phyloP scores from a whole-genome alignment of 306 rosid genomes.

The Cucurbita pepo region DNA sequence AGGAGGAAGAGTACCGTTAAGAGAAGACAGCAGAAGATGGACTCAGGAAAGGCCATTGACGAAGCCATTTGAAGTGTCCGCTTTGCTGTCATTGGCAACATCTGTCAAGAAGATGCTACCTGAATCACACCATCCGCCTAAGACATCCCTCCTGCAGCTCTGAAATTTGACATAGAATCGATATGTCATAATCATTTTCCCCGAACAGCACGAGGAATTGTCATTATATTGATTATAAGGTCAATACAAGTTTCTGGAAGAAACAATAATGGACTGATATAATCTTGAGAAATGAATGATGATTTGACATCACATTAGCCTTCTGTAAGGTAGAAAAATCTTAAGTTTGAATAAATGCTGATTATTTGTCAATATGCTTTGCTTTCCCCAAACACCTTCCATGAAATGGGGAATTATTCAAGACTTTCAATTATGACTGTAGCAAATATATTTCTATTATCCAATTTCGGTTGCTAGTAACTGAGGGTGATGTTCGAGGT shows the following conservation, averaged over 20 bases:
- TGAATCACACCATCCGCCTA: constrained; percentile 89
- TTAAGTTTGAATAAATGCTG: background rate
- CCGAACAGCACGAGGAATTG: background rate
- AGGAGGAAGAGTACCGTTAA: background rate
- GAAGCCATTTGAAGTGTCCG: background rate
- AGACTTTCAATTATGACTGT: background rate
- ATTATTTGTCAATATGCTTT: background rate
- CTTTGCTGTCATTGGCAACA: constrained; percentile 19
- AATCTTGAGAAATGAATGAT: background rate
- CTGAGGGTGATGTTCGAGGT: background rate
- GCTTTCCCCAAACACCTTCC: background rate
- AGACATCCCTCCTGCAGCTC: constrained; percentile 57
- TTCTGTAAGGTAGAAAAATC: background rate
- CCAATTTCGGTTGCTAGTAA: background rate
- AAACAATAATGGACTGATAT: background rate
- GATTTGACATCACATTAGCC: background rate
- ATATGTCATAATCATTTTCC: constrained; percentile 1
- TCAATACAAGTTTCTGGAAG: background rate
- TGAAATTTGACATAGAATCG: constrained; percentile 20
- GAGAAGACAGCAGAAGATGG: background rate
- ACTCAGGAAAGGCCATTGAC: background rate
- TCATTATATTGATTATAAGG: background rate
- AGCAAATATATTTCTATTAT: background rate
- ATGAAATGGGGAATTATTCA: background rate
- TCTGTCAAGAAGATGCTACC: constrained; percentile 65